A percentile compares a stretch with the other conserved stretches of the same genome.
Evolutionary conservation across 2,329 filamentous ascomycete species (phyloP).

Genomic region (Aaosphaeria arxii): DNA sequence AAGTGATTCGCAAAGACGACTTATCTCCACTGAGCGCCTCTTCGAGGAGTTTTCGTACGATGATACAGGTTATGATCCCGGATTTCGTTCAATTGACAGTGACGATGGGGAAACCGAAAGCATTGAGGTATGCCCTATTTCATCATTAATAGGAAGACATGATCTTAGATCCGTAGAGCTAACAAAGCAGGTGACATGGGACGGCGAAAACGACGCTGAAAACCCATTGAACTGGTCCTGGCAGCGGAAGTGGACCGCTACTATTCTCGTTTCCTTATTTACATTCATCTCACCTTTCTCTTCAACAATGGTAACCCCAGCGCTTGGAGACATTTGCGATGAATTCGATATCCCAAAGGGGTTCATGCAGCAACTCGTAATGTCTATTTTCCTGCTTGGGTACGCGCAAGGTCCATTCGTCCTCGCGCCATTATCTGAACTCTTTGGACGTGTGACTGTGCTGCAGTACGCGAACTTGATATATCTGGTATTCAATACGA

Average conservation of each 20-base stretch:
- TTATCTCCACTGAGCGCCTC: background rate
- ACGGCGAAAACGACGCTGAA: constrained; percentile 43
- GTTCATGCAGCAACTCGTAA: constrained; percentile 26
- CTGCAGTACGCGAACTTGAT: constrained; percentile 33
- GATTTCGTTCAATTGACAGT: background rate
- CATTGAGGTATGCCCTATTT: background rate
- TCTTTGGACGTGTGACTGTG: constrained; percentile 33
- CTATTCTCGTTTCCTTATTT: constrained; percentile 42
- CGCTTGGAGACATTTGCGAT: constrained; percentile 21
- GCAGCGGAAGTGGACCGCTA: constrained; percentile 44
- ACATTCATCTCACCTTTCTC: constrained; percentile 39
- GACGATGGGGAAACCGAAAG: background rate
- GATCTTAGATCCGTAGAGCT: background rate
- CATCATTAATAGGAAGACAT: background rate
- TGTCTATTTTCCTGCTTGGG: constrained; percentile 37
- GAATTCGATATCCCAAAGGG: constrained; percentile 31
- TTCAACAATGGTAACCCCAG: constrained; percentile 38
- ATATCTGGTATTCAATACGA: constrained; percentile 32
- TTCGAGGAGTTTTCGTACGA: background rate
- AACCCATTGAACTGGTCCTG: constrained; percentile 49
- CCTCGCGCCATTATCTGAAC: constrained; percentile 33
- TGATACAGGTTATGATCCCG: no score
- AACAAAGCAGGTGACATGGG: constrained; percentile 39
- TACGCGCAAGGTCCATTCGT: constrained; percentile 38
- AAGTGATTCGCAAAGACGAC: background rate